These are phyloP conservation scores for Linderniella brevidens DNA, from an alignment of 257 asterid genomes.

Conservation along the genomic window DNA sequence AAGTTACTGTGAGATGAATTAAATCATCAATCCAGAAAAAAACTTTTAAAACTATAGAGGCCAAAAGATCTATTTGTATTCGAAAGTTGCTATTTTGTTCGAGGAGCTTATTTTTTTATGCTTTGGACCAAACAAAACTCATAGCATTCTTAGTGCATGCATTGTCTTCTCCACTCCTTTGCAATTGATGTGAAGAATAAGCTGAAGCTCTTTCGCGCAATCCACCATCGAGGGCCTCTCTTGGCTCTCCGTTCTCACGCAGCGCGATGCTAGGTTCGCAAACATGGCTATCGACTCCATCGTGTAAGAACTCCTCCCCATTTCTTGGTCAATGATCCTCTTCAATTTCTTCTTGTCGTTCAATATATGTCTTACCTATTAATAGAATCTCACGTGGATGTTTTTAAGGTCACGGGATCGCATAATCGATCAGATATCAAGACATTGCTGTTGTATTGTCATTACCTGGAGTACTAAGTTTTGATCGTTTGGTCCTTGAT, in stretches of 20 bases:
- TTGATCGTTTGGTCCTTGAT: conserved; percentile 86
- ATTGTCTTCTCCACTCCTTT: conserved; percentile 51
- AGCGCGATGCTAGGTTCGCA: conserved; percentile 77
- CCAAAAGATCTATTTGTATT: too few relatives aligned
- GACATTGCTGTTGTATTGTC: conserved; percentile 6
- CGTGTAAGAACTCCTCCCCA: conserved; percentile 70
- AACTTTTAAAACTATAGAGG: too few relatives aligned
- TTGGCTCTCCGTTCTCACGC: conserved; percentile 58
- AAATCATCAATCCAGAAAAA: too few relatives aligned
- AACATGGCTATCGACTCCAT: conserved; percentile 75
- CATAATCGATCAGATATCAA: conserved; percentile 4
- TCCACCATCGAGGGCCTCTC: conserved; percentile 80
- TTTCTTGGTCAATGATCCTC: conserved; percentile 68
- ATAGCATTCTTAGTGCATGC: conserved; percentile 67
- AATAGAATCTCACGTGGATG: not conserved
- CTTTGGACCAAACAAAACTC: conserved; percentile 2
- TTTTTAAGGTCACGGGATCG: conserved; percentile 1
- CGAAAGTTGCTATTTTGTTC: too few relatives aligned
- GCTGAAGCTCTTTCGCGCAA: conserved; percentile 62
- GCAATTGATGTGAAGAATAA: conserved; percentile 40
- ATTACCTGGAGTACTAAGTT: conserved; percentile 83
- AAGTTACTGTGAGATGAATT: too few relatives aligned
- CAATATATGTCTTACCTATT: conserved; percentile 66
- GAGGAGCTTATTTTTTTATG: too few relatives aligned
- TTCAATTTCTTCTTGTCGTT: conserved; percentile 78